phyloP scores from a whole-genome alignment of 441 rosid species.

The Capsella rubella region DNA sequence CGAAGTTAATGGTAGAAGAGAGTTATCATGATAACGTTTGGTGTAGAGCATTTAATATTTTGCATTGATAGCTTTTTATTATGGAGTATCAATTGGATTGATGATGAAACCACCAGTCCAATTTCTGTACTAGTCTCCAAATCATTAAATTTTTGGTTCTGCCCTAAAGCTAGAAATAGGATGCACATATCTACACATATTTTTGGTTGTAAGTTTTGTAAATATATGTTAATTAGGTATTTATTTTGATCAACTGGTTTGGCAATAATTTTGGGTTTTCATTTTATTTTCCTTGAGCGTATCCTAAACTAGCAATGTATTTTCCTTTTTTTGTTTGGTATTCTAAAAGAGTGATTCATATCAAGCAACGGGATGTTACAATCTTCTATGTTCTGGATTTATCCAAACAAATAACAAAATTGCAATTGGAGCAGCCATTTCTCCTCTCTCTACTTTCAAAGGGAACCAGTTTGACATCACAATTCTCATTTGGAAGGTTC shows the following conservation, averaged over 20 bases:
- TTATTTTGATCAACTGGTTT: conserved; percentile 19
- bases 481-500: conserved; percentile 78
- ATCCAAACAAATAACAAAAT: conserved; percentile 68
- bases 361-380: conserved; percentile 82
- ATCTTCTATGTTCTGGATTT: conserved; percentile 72
- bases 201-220: conserved; percentile 5
- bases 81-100: conserved; percentile 28
- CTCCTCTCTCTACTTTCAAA: conserved; percentile 58
- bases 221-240: conserved; percentile 1
- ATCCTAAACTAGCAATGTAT: conserved; percentile 4
- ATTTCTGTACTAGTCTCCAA: conserved; percentile 37
- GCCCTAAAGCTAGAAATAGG: conserved; percentile 29
- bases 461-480: conserved; percentile 67
- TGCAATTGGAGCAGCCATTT: conserved; percentile 82
- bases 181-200: conserved; percentile 12
- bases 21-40: conserved; percentile 44
- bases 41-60: conserved; percentile 43
- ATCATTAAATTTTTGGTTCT: conserved; percentile 44
- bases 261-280: neutral
- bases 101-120: conserved; percentile 22
- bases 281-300: neutral
- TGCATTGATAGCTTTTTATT: conserved; percentile 37
- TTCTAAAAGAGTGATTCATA: conserved; percentile 67
- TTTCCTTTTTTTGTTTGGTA: neutral
- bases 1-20: conserved; percentile 41